phyloP scores from a whole-genome alignment of 2,329 filamentous ascomycete species.

The Remersonia thermophila region DNA sequence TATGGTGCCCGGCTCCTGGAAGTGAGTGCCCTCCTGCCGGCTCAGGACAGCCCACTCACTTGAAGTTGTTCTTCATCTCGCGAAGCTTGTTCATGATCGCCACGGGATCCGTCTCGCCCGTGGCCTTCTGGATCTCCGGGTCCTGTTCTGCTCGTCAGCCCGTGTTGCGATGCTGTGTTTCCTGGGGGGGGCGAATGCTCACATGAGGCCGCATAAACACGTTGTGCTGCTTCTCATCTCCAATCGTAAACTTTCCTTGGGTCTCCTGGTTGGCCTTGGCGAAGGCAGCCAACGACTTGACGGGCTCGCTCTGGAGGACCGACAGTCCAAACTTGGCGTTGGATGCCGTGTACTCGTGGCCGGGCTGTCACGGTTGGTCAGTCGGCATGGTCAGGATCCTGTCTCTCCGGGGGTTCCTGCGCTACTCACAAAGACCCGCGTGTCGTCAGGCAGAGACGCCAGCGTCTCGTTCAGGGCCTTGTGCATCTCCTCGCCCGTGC shows the following conservation, averaged over 20 bases:
- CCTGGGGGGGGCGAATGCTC: constrained; percentile 23
- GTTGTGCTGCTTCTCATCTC: constrained; percentile 94
- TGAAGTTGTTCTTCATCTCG: constrained; percentile 78
- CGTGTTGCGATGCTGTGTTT: not conserved
- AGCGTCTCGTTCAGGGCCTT: constrained; percentile 80
- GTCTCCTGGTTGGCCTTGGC: constrained; percentile 74
- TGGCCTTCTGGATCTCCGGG: constrained; percentile 69
- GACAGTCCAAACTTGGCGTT: constrained; percentile 82
- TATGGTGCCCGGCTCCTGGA: not conserved
- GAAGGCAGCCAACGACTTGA: constrained; percentile 66
- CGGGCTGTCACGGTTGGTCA: constrained; percentile 45
- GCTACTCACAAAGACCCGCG: constrained; percentile 65
- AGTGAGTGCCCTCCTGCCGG: not conserved
- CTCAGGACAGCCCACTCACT: constrained; percentile 30
- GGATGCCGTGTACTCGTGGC: constrained; percentile 95
- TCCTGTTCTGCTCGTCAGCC: constrained; percentile 39
- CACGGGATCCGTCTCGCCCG: constrained; percentile 66
- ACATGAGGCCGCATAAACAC: constrained; percentile 87
- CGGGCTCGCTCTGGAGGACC: constrained; percentile 60
- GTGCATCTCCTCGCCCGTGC: constrained; percentile 81
- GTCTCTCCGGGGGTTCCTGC: too few species aligned
- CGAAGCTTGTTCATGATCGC: constrained; percentile 77
- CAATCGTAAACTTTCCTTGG: constrained; percentile 92
- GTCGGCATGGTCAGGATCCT: not conserved
- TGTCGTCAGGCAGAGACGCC: constrained; percentile 72